Evolutionary conservation across 2,329 filamentous ascomycete species (phyloP).

Genomic region (Diaporthe destruens): DNA sequence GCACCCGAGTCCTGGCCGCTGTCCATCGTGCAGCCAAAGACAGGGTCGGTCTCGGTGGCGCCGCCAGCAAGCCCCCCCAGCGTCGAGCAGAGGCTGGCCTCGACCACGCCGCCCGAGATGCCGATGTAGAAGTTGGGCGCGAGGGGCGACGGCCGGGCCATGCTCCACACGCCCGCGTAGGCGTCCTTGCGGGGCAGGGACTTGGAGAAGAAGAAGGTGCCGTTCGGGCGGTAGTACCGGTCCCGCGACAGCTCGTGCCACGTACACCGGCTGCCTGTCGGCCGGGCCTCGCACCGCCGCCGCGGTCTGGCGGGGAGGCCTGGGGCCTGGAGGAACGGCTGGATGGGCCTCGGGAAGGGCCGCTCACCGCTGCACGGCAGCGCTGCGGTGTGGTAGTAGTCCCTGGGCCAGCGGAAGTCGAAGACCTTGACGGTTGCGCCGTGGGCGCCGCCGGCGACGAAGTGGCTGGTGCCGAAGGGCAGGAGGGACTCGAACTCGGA

Average conservation of each 20-base stretch:
- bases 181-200: slow-evolving; percentile 44
- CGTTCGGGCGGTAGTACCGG: slow-evolving; percentile 63
- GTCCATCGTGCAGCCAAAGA: slow-evolving; percentile 39
- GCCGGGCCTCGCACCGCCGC: slow-evolving; percentile 52
- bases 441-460: slow-evolving; percentile 62
- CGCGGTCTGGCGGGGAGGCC: slow-evolving; percentile 34
- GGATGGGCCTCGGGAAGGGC: slow-evolving; percentile 54
- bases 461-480: slow-evolving; percentile 63
- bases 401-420: slow-evolving; percentile 64
- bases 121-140: slow-evolving; percentile 64
- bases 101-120: slow-evolving; percentile 60
- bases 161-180: slow-evolving; percentile 56
- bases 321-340: slow-evolving; percentile 48
- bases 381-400: slow-evolving; percentile 62
- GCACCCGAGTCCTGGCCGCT: slow-evolving; percentile 32
- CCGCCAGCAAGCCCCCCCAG: slow-evolving; percentile 3
- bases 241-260: slow-evolving; percentile 61
- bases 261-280: slow-evolving; percentile 53
- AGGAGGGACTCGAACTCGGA: slow-evolving; percentile 61
- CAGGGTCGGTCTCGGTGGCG: slow-evolving; percentile 26
- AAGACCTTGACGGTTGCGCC: slow-evolving; percentile 62
- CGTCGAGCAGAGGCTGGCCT: slow-evolving; percentile 53
- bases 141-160: slow-evolving; percentile 61
- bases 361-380: slow-evolving; percentile 57
- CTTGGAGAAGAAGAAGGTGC: slow-evolving; percentile 59